Evolutionary conservation across 2,329 filamentous ascomycete genomes (phyloP), one percentile per base, ranked within the genome.

Genomic region (Metarhizium brunneum): DNA sequence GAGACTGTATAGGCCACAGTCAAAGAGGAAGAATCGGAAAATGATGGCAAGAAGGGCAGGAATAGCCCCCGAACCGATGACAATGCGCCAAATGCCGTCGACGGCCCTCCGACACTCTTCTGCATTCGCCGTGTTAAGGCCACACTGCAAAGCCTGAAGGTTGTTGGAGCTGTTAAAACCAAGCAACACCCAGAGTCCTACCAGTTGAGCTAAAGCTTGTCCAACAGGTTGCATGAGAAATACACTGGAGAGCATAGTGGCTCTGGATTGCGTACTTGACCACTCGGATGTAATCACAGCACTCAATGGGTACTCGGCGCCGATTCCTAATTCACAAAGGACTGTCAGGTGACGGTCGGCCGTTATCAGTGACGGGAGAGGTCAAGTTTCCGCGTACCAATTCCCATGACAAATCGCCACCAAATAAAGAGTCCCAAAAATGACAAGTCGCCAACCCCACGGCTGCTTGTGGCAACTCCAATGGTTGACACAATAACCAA

Each of bases 141-240:
- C 77, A 58, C 77, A 80, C 51, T 74, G 73, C 69, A 75, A 71
- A 4, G 65, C 73, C 43, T 73, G 67, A 18, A 79, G 63, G 30
- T 72, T 64, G 50, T 73, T 71, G 16, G 66, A 69, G 58, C 68
- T 63, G 55, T 78, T 68, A 18, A 75, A 72, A 18, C 76, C 75
- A 3, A 80, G 68, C 11, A 79, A 64, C 10, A 80, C 77, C 68
- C 72, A 76, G 4, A 86, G 68, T 4, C 81, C 81, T 11, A 86
- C 80, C 5, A 85, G 67, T 58, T 85, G 84, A 14, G 84, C 84
- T 2, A 84, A 73, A 2, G 86, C 79, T 63, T 87, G 84, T 6
- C 85, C 85, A 8, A 87, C 70, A 1, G 85, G 83, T 61, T 88
- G 85, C 80, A 86, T 86, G 61, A 86, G 76, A 65, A 88, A 87